Percentiles rank a stretch among this genome's conserved stretches.
phyloP scores from a whole-genome alignment of 257 asterid genomes.

The Gentiana dahurica region DNA sequence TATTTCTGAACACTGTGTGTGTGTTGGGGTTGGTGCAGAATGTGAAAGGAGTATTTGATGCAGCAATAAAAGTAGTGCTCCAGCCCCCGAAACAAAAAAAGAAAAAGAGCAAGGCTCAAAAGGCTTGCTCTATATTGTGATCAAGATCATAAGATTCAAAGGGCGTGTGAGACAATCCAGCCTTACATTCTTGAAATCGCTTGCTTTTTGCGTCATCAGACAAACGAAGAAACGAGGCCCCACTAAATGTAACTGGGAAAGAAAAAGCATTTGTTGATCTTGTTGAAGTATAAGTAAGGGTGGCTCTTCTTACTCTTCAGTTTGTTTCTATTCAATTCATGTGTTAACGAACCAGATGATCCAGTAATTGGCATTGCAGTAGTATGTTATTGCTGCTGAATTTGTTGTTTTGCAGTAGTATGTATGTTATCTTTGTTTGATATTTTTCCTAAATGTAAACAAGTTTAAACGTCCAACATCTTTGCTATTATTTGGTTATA shows the following conservation, averaged over 20 bases:
- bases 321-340: conserved; percentile 40
- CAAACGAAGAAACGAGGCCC: conserved; percentile 34
- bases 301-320: conserved; percentile 22
- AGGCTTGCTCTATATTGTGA: conserved; percentile 64
- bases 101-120: conserved; percentile 36
- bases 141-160: conserved; percentile 21
- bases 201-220: conserved; percentile 11
- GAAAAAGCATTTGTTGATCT: conserved; percentile 25
- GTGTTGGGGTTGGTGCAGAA: conserved; percentile 22
- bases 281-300: conserved; percentile 35
- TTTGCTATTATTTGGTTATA: too few relatives aligned
- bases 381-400: conserved; percentile 15
- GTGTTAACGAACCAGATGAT: conserved; percentile 33
- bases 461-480: too few relatives aligned
- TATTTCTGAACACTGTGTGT: too few relatives aligned
- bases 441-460: too few relatives aligned
- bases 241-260: conserved; percentile 24
- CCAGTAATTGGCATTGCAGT: conserved; percentile 17
- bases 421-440: not conserved
- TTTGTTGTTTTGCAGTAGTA: conserved; percentile 3
- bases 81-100: conserved; percentile 48
- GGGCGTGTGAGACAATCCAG: conserved; percentile 15
- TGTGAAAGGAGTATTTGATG: conserved; percentile 48
- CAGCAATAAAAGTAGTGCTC: conserved; percentile 47
- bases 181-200: conserved; percentile 21